Base-by-base conservation (phyloP, 495 filamentous ascomycete species). In the Pyrenula aspistea region DNA sequence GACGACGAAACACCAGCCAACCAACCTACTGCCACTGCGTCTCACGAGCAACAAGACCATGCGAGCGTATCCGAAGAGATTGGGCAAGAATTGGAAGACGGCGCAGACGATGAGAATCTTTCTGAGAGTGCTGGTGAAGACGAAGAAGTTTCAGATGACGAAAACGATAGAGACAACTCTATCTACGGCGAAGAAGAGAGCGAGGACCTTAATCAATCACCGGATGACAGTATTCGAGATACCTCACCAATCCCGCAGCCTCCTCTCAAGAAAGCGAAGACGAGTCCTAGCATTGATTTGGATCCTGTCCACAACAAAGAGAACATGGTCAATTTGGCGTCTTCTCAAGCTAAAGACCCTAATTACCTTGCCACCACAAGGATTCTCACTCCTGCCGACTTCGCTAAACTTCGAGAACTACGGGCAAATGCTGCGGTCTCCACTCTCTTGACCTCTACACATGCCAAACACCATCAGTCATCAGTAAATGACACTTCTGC, bases 331-430 rank as follows among this genome's bases (percentile, higher is more conserved):
- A 10, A 88, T 42, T 42, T 15, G 31, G 4, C 31, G 15, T 8
- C 31, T 42, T 15, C 31, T 15, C 4, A 42, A 15, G 8, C 31
- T 42, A 4, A 15, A 15, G 31, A 42, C 15, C 31, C 31, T 8
- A 42, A 42, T 42, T 15, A 78, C 54, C 74, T 95, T 24, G 88
- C 88, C n/a, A 93, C 88, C 0, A 92, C 87, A 2, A 80, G 84
- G 49, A 89, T 96, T 57, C 83, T 96, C 56, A 96, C 91, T 0
- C 91, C 91, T 0, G 89, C 91, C 49, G 91, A 96, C 72, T 80
- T 96, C 22, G 83, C 86, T 56, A 96, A 99, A 66, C 83, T 99
- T 21, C 83, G 87, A 57, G 93, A 96, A 70, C 83, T 99, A 12
- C 85, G 84, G 25, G 72, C 84, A 12, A 71, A 86, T 58, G 85